phyloP scores from a whole-genome alignment of 345 rosid genomes.

The Salix exigua region DNA sequence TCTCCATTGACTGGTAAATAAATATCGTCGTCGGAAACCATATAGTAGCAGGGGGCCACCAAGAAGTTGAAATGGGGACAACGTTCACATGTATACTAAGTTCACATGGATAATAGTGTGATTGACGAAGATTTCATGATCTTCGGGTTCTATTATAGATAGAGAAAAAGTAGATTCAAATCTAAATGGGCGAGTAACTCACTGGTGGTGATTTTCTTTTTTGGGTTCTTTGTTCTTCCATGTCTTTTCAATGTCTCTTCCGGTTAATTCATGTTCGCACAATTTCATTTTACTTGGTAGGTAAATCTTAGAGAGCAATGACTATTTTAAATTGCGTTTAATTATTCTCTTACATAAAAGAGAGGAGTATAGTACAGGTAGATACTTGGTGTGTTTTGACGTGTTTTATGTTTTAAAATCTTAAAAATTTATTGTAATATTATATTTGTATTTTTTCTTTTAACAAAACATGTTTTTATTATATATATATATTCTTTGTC shows the following conservation, averaged over 20 bases:
- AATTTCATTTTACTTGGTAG: background rate
- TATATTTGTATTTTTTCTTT: no score
- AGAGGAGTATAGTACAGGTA: no score
- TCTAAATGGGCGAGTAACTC: background rate
- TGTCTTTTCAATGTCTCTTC: constrained; percentile 6
- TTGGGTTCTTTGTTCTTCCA: background rate
- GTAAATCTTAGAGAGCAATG: no score
- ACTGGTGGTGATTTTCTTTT: background rate
- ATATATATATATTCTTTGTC: no score
- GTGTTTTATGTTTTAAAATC: no score
- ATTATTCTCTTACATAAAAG: no score
- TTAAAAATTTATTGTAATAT: no score
- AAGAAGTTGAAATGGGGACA: constrained; percentile 13
- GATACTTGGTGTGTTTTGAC: no score
- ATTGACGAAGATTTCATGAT: background rate
- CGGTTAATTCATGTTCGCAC: background rate
- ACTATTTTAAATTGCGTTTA: no score
- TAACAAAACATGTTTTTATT: no score
- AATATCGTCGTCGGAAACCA: no score
- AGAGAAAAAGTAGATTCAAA: background rate
- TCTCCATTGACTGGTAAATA: no score
- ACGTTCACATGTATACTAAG: constrained; percentile 23
- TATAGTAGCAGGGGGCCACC: background rate
- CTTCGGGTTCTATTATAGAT: background rate
- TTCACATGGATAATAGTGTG: constrained; percentile 28